Evolutionary conservation across 768 basidiomycete genomes (phyloP).

Genomic region (Psilocybe azurescens): DNA sequence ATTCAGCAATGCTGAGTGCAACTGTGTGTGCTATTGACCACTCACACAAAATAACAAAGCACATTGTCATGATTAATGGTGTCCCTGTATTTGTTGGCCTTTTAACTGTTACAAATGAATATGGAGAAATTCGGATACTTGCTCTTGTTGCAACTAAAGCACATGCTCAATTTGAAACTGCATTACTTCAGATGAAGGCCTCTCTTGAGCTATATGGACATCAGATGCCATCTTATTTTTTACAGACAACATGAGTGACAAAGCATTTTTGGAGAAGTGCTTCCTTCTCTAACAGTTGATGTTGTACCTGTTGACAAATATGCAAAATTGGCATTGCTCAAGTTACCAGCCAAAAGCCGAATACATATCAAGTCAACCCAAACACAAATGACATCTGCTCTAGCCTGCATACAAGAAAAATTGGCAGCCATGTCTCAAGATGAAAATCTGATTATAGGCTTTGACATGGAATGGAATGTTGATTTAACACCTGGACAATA

Average conservation of each 20-base stretch:
- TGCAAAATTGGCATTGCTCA: conserved; percentile 22
- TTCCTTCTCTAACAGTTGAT: conserved; percentile 22
- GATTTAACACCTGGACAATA: background rate
- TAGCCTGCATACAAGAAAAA: no score
- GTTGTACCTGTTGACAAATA: conserved; percentile 28
- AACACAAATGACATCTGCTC: conserved; percentile 22
- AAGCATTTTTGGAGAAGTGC: conserved; percentile 20
- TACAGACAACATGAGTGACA: conserved; percentile 37
- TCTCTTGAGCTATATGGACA: conserved; percentile 35
- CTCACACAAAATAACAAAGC: conserved; percentile 30
- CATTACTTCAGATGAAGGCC: conserved; percentile 23
- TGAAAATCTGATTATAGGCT: conserved; percentile 17
- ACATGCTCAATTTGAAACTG: conserved; percentile 33
- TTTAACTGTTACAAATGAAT: conserved; percentile 31
- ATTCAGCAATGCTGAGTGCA: conserved; percentile 25
- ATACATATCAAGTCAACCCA: conserved; percentile 14
- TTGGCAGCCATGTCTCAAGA: background rate
- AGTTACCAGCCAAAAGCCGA: conserved; percentile 6
- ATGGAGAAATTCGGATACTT: conserved; percentile 25
- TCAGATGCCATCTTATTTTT: conserved; percentile 27
- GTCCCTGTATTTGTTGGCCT: conserved; percentile 28
- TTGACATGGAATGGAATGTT: conserved; percentile 26
- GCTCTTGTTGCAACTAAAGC: conserved; percentile 33
- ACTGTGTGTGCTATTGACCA: conserved; percentile 31
- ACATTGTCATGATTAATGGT: conserved; percentile 29